Base-by-base conservation (phyloP, 345 rosid genomes). In the Iberis pinnata region DNA sequence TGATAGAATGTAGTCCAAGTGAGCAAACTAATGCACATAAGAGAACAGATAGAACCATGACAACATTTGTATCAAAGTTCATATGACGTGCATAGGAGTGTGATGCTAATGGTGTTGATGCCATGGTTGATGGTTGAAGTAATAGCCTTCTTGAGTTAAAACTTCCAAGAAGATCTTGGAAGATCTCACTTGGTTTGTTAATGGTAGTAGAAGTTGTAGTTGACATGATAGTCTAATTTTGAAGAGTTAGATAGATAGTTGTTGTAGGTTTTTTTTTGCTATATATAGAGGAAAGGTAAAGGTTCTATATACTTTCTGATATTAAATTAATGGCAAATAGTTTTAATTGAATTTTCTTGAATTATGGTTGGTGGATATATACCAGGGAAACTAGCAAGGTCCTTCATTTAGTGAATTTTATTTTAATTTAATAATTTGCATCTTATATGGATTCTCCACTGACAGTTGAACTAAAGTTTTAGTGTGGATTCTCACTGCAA, bases 1-100 rank as follows among this genome's bases (percentile, higher is more conserved):
- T 69, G 71, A 86, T 79, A 35, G 82, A 82, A 49, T 86, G 80
- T 44, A 84, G 54, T 14, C 88, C 97, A 6, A 89, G 80, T 32
- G 89, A 82, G 72, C 90, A 86, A 57, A 86, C 76, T 29, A 86
- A 58, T 56, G 95, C 98, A 60, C 96, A 90, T 15, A 87, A 43
- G 42, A 90, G 84, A 33, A 89, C 87, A 18, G 96, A 80, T 36
- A 90, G 73, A 17, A 87, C 80, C 80, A 90, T 84, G 14, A 84
- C 77, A 45, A 87, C 72, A 53, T 90, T 84, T 17, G 96, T 75
- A 51, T 84, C 83, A 53, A 84, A 78, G 68, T 66, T 62, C 77
- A 69, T 70, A 60, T 73, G 42, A 13, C 42, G 41, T n/a, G 65
- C 8, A 36, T 61, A 72, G 37, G 69, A 39, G 26, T 65, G 73